These are phyloP conservation scores for Stentor coeruleus DNA, from an alignment of 73 alveolate species.

Conservation along the genomic window DNA sequence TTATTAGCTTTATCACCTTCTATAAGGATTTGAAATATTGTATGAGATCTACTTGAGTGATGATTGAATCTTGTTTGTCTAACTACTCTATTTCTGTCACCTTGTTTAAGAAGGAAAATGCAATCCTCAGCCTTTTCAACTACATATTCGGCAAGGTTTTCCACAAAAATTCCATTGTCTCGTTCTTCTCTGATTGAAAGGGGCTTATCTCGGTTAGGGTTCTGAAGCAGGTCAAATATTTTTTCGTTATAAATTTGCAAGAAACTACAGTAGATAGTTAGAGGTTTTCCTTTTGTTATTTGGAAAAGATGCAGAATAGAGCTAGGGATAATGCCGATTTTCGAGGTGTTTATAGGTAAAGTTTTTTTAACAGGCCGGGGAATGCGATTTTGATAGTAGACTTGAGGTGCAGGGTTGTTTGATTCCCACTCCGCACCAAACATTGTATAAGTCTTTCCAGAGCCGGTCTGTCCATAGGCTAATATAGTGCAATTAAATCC, in stretches of 20 bases:
- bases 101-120: conserved; percentile 58
- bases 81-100: conserved; percentile 87
- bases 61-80: conserved; percentile 89
- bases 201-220: conserved; percentile 38
- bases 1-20: conserved; percentile 69
- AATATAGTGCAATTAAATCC: conserved; percentile 93
- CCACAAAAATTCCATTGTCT: conserved; percentile 74
- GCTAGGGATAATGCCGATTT: conserved; percentile 85
- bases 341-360: conserved; percentile 24
- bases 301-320: conserved; percentile 86
- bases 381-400: background rate
- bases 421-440: conserved; percentile 62
- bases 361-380: conserved; percentile 29
- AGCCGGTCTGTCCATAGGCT: conserved; percentile 96
- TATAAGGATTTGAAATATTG: conserved; percentile 81
- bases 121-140: conserved; percentile 68
- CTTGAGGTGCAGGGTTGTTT: conserved; percentile 27
- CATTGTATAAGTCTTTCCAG: conserved; percentile 89
- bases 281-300: conserved; percentile 55
- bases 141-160: conserved; percentile 68
- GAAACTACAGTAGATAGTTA: conserved; percentile 61
- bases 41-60: conserved; percentile 90
- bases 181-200: conserved; percentile 70
- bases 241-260: conserved; percentile 79
- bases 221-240: conserved; percentile 73